These are phyloP conservation scores for Magnusiomyces suaveolens DNA, from an alignment of 1,139 yeast species.

Conservation along the genomic window DNA sequence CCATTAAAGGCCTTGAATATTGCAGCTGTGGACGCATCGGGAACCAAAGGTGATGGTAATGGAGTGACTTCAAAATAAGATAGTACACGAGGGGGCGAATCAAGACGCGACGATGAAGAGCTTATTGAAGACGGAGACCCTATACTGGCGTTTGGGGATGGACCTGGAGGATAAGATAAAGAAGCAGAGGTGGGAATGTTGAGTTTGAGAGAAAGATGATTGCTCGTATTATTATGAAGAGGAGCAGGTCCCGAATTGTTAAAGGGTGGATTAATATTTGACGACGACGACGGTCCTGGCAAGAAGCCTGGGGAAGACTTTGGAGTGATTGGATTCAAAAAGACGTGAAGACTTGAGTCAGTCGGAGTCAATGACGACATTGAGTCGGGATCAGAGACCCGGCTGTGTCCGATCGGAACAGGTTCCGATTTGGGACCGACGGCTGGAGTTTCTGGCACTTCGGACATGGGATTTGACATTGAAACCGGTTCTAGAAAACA, in stretches of 20 bases:
- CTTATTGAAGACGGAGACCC: constrained; percentile 7
- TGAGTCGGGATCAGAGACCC: too few species aligned
- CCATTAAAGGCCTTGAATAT: constrained; percentile 22
- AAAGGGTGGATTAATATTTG: too few species aligned
- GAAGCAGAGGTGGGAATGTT: not conserved
- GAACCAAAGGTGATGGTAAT: constrained; percentile 29
- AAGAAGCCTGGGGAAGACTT: not conserved
- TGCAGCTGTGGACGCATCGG: constrained; percentile 15
- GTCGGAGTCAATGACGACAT: too few species aligned
- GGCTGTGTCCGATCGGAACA: too few species aligned
- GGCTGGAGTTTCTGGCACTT: too few species aligned
- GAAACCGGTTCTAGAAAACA: too few species aligned
- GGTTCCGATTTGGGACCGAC: too few species aligned
- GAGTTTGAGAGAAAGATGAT: not conserved
- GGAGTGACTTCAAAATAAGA: constrained; percentile 22
- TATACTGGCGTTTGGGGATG: not conserved
- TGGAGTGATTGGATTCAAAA: not conserved
- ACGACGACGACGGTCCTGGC: not conserved
- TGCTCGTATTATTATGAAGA: not conserved
- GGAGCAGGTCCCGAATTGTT: too few species aligned
- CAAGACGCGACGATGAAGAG: constrained; percentile 6
- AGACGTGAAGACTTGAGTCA: not conserved
- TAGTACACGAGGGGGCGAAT: constrained; percentile 2
- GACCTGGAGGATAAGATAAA: not conserved
- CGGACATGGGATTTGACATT: too few species aligned